Evolutionary conservation across 208 protist species (phyloP), one percentile per base, ranked within the genome.

Genomic region (Tritrichomonas foetus): DNA sequence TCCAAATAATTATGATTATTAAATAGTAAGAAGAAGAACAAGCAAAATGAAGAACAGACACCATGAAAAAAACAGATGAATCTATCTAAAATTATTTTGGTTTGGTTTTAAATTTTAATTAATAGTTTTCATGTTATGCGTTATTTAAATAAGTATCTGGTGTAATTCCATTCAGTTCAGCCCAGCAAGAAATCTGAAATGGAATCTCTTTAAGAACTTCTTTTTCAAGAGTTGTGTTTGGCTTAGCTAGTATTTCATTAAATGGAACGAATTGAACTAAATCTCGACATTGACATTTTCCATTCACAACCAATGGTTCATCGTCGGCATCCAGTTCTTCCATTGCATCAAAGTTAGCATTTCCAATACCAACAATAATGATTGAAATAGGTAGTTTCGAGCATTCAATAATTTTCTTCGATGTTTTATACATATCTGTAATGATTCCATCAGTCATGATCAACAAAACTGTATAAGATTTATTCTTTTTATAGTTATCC

Each of bases 241-340:
- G 8, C 13, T 64, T 64, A 25, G 55, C 55, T 20, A 20, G 13
- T 8, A 64, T 93, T 14, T 93, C n/a, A 11, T 36, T 80, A 25
- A 94, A 75, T 39, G 94, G 55, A 9, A 94, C 94, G 53, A 94
- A 94, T 39, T 94, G 94, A 9, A 94, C 94, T 9, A 94, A 93
- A 57, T 94, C 94, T n/a, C 94, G 30, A 11, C 22, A 61, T 44
- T 39, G 9, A n/a, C 47, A 13, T 1, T 78, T 20, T 9, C 69
- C 69, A 61, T 5, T 61, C 5, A 16, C 5, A 22, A 61, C 16
- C 3, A 97, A 78, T 3, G 41, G 39, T 25, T 20, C 50, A 49
- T 97, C 97, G 39, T 94, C 93, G 22, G n/a, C 66, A 25, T 93
- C 75, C 0, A 94, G 49, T 64, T n/a, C 49, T 44, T 41, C 84